phyloP scores from a whole-genome alignment of 1,284 basidiomycete genomes.

The Ustilago crameri region DNA sequence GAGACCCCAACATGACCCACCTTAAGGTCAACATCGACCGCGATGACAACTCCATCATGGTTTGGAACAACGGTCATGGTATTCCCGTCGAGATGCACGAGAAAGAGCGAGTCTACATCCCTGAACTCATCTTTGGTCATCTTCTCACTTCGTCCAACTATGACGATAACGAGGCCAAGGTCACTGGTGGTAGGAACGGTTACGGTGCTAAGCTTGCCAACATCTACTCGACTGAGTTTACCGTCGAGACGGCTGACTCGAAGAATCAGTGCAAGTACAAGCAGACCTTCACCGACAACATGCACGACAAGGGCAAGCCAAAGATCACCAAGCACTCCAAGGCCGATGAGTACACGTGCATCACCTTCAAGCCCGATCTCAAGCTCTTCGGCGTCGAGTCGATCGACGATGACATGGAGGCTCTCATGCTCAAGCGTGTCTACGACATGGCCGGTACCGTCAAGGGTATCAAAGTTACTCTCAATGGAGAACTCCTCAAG shows the following conservation, averaged over 20 bases:
- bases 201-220: conserved; percentile 97
- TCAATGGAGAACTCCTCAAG: conserved; percentile 92
- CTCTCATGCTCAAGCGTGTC: conserved; percentile 91
- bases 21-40: conserved; percentile 77
- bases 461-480: conserved; percentile 89
- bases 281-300: conserved; percentile 94
- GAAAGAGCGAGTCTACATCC: conserved; percentile 93
- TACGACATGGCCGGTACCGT: conserved; percentile 97
- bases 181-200: conserved; percentile 97
- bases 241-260: conserved; percentile 95
- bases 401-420: conserved; percentile 91
- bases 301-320: conserved; percentile 86
- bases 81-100: conserved; percentile 95
- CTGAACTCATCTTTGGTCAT: conserved; percentile 97
- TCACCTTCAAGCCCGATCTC: conserved; percentile 94
- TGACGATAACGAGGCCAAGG: conserved; percentile 98
- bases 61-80: conserved; percentile 94
- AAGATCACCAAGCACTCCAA: conserved; percentile 83
- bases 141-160: conserved; percentile 96
- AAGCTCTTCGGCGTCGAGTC: conserved; percentile 88
- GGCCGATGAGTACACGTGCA: conserved; percentile 85
- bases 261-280: conserved; percentile 89
- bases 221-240: conserved; percentile 97
- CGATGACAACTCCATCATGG: conserved; percentile 85
- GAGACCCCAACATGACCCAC: conserved; percentile 64